Evolutionary conservation across 352 stramenopile genomes (phyloP).

Genomic region (Globisporangium carolinianum): DNA sequence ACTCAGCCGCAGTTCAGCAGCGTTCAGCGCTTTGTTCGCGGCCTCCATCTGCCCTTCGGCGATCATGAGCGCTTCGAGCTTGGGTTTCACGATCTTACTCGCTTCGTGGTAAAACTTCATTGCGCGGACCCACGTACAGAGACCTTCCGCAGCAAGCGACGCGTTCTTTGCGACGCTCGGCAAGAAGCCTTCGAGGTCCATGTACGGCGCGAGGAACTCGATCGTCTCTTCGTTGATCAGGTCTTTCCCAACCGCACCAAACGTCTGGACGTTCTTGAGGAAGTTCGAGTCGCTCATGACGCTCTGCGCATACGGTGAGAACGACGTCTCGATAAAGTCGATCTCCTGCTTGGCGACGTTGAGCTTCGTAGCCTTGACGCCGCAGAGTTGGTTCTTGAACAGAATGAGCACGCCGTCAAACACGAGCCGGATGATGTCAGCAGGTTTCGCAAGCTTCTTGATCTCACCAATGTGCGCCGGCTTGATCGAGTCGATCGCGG

Average conservation of each 20-base stretch:
- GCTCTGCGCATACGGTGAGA: constrained; percentile 91
- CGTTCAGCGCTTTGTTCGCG: constrained; percentile 93
- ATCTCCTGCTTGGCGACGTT: constrained; percentile 97
- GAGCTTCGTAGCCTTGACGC: constrained; percentile 91
- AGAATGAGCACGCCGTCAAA: constrained; percentile 98
- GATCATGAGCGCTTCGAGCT: constrained; percentile 95
- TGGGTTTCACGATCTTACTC: constrained; percentile 98
- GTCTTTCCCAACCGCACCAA: constrained; percentile 94
- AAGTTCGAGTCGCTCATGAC: constrained; percentile 97
- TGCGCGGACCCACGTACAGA: constrained; percentile 96
- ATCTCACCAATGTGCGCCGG: constrained; percentile 97
- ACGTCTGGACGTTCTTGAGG: constrained; percentile 94
- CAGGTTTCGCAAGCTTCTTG: constrained; percentile 96
- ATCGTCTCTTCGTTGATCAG: constrained; percentile 99
- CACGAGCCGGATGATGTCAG: constrained; percentile 98
- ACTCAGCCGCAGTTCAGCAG: constrained; percentile 88
- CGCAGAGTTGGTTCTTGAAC: constrained; percentile 91
- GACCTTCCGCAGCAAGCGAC: constrained; percentile 92
- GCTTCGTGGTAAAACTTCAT: constrained; percentile 99
- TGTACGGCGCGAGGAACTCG: constrained; percentile 95
- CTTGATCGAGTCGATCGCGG: constrained; percentile 97
- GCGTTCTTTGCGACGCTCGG: constrained; percentile 95
- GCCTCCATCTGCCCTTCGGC: constrained; percentile 96
- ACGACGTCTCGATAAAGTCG: constrained; percentile 96
- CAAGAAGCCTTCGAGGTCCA: constrained; percentile 96